Conservation (phyloP, 1,139 yeast genomes). For the Pichia norvegensis region DNA sequence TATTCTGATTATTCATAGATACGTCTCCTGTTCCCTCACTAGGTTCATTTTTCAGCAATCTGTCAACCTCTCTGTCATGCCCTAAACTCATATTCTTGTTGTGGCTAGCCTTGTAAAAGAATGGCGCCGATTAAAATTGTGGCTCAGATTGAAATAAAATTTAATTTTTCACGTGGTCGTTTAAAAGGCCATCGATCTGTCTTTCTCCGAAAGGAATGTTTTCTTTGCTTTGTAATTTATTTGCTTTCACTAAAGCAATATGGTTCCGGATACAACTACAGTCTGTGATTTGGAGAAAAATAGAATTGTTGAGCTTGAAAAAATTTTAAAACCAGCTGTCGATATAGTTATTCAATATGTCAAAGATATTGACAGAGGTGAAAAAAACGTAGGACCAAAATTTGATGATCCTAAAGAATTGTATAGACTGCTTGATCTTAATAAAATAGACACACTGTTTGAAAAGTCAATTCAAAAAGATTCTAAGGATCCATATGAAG, state of each 20-base stretch:
- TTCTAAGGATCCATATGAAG: slow-evolving; percentile 20
- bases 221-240: not conserved
- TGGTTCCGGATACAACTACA: not conserved
- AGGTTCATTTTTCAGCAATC: not conserved
- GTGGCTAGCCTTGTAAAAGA: no score
- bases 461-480: slow-evolving; percentile 16
- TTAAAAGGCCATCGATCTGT: no score
- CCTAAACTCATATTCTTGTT: no score
- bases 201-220: not conserved
- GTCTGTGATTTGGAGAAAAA: slow-evolving; percentile 4
- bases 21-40: not conserved
- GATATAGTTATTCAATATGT: slow-evolving; percentile 34
- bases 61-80: not conserved
- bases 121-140: no score
- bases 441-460: slow-evolving; percentile 14
- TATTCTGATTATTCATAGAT: not conserved
- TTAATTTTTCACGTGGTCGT: no score
- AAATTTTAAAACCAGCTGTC: slow-evolving; percentile 33
- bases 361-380: slow-evolving; percentile 32
- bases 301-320: slow-evolving; percentile 38
- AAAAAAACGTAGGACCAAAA: slow-evolving; percentile 30
- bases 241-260: not conserved
- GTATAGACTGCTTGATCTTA: slow-evolving; percentile 21
- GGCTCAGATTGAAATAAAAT: no score
- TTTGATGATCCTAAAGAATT: slow-evolving; percentile 32